Evolutionary conservation across 2,329 filamentous ascomycete genomes (phyloP), one percentile per base, ranked within the genome.

Genomic region (Fusarium multiceps): DNA sequence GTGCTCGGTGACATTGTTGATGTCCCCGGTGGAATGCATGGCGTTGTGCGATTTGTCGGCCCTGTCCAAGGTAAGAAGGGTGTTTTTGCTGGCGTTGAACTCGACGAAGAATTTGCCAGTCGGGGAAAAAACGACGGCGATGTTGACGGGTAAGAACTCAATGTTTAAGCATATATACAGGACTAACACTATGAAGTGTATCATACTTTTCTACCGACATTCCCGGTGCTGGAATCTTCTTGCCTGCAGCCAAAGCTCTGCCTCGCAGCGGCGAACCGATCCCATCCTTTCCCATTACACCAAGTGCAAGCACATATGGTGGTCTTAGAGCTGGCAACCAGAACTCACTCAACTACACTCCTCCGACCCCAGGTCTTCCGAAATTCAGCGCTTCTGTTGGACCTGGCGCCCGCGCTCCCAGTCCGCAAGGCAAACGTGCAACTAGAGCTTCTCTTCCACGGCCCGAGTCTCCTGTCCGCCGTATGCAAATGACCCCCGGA

Each of bases 121-220:
- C 89, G 92, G 77, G 96, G 96, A 34, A 99, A 99, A 85, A 99
- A 99, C 78, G 97, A 88, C 75, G 96, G 96, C 69, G 94, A 97
- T 79, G 96, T 98, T 57, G 95, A 98, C 73, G 96, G 95, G 93
- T 95, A 86, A 81, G 88, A 46, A 47, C 12, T 37, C 18, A 21
- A n/a, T 21, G 21, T 30, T 27, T 55, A n/a, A 43, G 23, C 7
- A 14, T 27, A 27, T 12, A 8, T 20, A 51, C 7, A 45, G 25
- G 21, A 43, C 65, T 57, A 55, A 63, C 47, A 46, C 28, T 16
- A 32, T 25, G 18, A 40, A 91, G 89, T 59, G 77, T 90, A 50
- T 88, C 84, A 34, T 99, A 99, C 81, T 99, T 99, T 79, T 86
- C 85, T 37, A 97, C 96, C 13, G 86, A 87, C 5, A 82, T 90